Evolutionary conservation across 306 rosid genomes (phyloP).

Genomic region (Trifolium subterraneum): DNA sequence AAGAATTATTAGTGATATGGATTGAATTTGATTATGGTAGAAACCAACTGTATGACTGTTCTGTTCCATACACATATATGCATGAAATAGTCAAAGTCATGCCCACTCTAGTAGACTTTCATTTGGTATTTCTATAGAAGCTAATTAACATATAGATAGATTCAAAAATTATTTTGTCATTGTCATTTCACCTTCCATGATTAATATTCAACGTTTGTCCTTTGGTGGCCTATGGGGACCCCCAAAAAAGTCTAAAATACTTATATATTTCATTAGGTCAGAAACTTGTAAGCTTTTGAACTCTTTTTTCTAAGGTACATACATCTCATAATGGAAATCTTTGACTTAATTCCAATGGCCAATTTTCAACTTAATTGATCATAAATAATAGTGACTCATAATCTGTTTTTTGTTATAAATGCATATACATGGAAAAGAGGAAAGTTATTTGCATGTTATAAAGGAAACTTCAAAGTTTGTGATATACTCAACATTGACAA

Average conservation of each 20-base stretch:
- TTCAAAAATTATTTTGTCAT: slow-evolving; percentile 49
- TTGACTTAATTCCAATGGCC: slow-evolving; percentile 55
- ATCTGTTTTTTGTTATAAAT: slow-evolving; percentile 11
- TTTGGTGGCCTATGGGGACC: background rate
- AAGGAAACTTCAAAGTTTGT: slow-evolving; percentile 42
- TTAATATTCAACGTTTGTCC: slow-evolving; percentile 25
- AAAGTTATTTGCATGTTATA: slow-evolving; percentile 18
- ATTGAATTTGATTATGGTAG: background rate
- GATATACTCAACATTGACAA: background rate
- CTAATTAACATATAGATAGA: background rate
- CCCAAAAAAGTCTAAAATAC: background rate
- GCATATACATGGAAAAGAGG: background rate
- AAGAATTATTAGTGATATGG: too few species aligned
- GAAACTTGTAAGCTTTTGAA: slow-evolving; percentile 40
- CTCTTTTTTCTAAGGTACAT: background rate
- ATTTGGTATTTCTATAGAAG: slow-evolving; percentile 5
- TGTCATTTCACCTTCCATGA: slow-evolving; percentile 51
- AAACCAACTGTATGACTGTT: background rate
- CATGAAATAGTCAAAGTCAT: slow-evolving; percentile 51
- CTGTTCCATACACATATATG: background rate
- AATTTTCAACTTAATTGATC: slow-evolving; percentile 27
- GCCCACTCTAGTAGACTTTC: slow-evolving; percentile 60
- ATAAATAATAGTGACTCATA: background rate
- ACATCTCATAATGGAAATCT: slow-evolving; percentile 38
- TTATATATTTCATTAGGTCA: slow-evolving; percentile 36